Conservation (phyloP, 805 yeast genomes). For the Suhomyces kilbournensis region DNA sequence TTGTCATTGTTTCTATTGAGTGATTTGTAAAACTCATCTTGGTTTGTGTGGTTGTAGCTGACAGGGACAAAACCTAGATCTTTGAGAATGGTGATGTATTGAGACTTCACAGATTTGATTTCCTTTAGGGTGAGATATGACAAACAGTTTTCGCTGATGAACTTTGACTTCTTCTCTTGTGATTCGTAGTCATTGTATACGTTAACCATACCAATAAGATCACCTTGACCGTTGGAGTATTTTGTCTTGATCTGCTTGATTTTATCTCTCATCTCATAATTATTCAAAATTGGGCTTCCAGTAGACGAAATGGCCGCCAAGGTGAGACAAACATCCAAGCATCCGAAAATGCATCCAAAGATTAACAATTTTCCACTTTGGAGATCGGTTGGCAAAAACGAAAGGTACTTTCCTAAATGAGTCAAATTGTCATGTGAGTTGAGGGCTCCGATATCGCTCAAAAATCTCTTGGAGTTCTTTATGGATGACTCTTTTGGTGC, state of each 20-base stretch:
- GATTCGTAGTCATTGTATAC: conserved; percentile 55
- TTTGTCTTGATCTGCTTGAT: conserved; percentile 46
- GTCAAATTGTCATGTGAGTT: conserved; percentile 47
- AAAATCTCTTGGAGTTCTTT: conserved; percentile 46
- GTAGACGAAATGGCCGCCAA: conserved; percentile 74
- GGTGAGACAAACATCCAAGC: conserved; percentile 72
- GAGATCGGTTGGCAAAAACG: conserved; percentile 82
- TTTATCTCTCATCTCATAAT: conserved; percentile 60
- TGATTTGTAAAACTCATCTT: conserved; percentile 8
- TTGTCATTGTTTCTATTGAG: conserved; percentile 55
- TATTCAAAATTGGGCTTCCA: conserved; percentile 70
- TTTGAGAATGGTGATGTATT: conserved; percentile 64
- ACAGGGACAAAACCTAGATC: conserved; percentile 77
- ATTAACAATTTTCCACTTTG: conserved; percentile 80
- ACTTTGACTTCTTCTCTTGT: conserved; percentile 32
- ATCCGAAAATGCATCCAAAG: conserved; percentile 78
- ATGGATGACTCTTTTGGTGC: conserved; percentile 63
- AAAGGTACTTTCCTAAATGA: conserved; percentile 73
- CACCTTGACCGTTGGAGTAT: conserved; percentile 62
- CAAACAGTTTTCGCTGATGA: conserved; percentile 53
- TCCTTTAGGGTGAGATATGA: conserved; percentile 68
- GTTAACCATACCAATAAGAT: conserved; percentile 62
- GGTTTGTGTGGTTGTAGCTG: conserved; percentile 29
- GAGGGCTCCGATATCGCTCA: conserved; percentile 75
- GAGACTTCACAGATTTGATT: conserved; percentile 65